A percentile compares a stretch with the other conserved stretches of the same genome.
Evolutionary conservation across 2,329 filamentous ascomycete genomes (phyloP).

Genomic region (Parafenestella ontariensis): DNA sequence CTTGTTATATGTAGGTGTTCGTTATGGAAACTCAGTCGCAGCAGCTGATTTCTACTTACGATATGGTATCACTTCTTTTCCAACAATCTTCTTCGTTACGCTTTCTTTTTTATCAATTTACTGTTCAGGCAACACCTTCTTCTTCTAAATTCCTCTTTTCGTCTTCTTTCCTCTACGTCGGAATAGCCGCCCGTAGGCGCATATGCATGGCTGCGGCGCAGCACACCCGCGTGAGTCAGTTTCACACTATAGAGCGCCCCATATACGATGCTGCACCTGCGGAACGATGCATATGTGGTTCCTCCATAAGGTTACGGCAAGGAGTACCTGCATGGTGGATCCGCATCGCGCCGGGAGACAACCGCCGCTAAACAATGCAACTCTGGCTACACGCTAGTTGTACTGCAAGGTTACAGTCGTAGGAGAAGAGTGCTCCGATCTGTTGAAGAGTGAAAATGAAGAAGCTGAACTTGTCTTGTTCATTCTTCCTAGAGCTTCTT

Average conservation of each 20-base stretch:
- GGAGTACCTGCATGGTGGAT: neutral
- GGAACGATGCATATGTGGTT: neutral
- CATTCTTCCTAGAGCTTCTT: too few relatives aligned
- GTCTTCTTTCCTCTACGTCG: neutral
- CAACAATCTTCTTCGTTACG: too few relatives aligned
- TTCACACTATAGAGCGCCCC: neutral
- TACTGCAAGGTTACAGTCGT: neutral
- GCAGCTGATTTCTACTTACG: neutral
- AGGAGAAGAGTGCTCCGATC: neutral
- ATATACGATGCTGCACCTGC: neutral
- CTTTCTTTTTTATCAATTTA: too few relatives aligned
- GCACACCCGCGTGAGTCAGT: neutral
- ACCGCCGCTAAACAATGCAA: neutral
- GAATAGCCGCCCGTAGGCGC: neutral
- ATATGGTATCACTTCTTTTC: too few relatives aligned
- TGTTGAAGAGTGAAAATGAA: neutral
- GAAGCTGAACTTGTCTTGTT: too few relatives aligned
- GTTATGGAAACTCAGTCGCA: neutral
- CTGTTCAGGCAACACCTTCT: neutral
- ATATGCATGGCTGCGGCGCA: constrained; percentile 4
- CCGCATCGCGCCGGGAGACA: neutral
- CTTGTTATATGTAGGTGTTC: neutral
- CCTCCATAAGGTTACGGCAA: neutral
- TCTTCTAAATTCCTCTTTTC: neutral
- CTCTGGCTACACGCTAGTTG: neutral